These are phyloP conservation scores for Penicillium silybi DNA, from an alignment of 495 filamentous ascomycete species.

Conservation along the genomic window DNA sequence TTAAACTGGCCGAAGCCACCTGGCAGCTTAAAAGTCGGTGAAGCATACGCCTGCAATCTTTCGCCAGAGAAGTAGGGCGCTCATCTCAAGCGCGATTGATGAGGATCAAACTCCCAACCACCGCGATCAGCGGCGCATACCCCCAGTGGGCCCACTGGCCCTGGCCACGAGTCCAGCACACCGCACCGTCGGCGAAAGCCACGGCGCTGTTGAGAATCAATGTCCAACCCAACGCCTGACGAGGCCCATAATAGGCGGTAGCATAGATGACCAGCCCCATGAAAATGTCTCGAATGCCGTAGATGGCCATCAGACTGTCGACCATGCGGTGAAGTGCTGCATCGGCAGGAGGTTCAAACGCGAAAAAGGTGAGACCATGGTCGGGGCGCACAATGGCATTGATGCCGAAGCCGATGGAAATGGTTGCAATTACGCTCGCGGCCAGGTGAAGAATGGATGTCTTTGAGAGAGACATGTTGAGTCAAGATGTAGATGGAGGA, in stretches of 20 bases:
- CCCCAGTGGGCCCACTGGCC: slow-evolving; percentile 55
- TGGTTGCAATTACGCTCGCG: slow-evolving; percentile 37
- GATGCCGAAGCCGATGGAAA: slow-evolving; percentile 46
- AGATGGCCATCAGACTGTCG: slow-evolving; percentile 42
- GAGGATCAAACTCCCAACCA: slow-evolving; percentile 27
- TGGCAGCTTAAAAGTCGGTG: too few relatives aligned
- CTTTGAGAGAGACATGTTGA: slow-evolving; percentile 17
- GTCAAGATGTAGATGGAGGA: background rate
- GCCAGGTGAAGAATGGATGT: slow-evolving; percentile 16
- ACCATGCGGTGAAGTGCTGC: slow-evolving; percentile 29
- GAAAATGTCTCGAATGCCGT: slow-evolving; percentile 52
- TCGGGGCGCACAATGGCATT: slow-evolving; percentile 43
- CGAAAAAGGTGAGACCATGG: slow-evolving; percentile 46
- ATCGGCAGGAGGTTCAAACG: slow-evolving; percentile 31
- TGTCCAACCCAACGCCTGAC: slow-evolving; percentile 42
- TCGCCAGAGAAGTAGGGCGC: background rate
- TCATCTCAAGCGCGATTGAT: background rate
- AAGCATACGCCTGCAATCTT: background rate
- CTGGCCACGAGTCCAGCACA: slow-evolving; percentile 37
- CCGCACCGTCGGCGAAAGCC: slow-evolving; percentile 44
- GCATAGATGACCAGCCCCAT: slow-evolving; percentile 47
- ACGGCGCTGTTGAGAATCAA: slow-evolving; percentile 41
- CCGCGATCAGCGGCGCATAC: slow-evolving; percentile 43
- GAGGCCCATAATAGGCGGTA: slow-evolving; percentile 33
- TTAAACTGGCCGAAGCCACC: too few relatives aligned